phyloP scores from a whole-genome alignment of 495 filamentous ascomycete species.

The Penicilliopsis zonata region DNA sequence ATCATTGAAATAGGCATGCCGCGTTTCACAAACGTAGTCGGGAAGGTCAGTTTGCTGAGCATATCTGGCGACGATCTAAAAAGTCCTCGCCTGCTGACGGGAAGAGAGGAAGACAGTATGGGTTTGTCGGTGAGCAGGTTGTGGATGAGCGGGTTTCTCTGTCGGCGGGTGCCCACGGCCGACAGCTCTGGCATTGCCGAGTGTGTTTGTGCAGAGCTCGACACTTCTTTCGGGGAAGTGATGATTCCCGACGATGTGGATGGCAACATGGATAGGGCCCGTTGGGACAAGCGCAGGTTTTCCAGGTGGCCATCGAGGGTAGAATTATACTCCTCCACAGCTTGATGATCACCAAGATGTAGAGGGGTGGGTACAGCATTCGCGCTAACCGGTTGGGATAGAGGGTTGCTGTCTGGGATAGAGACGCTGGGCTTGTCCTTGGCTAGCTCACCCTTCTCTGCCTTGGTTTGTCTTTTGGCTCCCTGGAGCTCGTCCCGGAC shows the following conservation, averaged over 20 bases:
- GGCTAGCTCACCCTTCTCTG: conserved; percentile 2
- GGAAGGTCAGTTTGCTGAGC: conserved; percentile 21
- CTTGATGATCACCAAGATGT: conserved; percentile 1
- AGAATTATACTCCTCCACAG: not conserved
- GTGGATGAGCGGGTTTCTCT: conserved; percentile 88
- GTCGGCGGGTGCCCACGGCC: conserved; percentile 59
- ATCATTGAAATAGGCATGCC: conserved; percentile 82
- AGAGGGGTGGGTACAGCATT: conserved; percentile 6
- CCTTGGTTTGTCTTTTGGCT: conserved; percentile 7
- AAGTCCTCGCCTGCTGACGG: conserved; percentile 43
- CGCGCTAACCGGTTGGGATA: conserved; percentile 24
- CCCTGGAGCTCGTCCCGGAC: conserved; percentile 48
- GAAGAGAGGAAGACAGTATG: conserved; percentile 79
- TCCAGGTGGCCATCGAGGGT: conserved; percentile 42
- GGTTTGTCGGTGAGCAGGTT: conserved; percentile 95
- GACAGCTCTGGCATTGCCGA: conserved; percentile 34
- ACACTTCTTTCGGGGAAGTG: conserved; percentile 74
- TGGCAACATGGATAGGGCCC: conserved; percentile 65
- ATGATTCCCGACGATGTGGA: conserved; percentile 76
- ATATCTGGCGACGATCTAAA: conserved; percentile 10
- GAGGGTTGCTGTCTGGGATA: conserved; percentile 28
- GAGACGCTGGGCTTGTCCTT: conserved; percentile 7
- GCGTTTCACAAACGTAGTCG: conserved; percentile 75
- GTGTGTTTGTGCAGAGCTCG: conserved; percentile 42
- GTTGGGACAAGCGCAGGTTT: conserved; percentile 60